Evolutionary conservation across 352 stramenopile genomes (phyloP).

Genomic region (Phytophthora melonis): DNA sequence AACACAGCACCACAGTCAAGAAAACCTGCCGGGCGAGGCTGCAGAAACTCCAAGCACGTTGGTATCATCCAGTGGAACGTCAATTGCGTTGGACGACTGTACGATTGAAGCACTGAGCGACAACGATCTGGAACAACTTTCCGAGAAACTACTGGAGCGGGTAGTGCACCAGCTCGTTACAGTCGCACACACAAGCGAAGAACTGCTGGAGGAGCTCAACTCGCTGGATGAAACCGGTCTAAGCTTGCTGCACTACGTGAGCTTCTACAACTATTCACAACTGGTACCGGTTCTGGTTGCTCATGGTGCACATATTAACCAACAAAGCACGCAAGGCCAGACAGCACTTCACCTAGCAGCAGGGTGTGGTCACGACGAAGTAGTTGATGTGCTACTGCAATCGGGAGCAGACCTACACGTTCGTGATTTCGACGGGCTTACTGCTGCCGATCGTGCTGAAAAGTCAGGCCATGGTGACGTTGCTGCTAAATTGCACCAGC

Average conservation of each 20-base stretch:
- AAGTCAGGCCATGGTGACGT: conserved; percentile 72
- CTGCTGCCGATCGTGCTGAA: conserved; percentile 77
- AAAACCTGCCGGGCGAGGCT: conserved; percentile 8
- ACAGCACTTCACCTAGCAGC: conserved; percentile 86
- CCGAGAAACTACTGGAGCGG: conserved; percentile 83
- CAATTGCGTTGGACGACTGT: conserved; percentile 64
- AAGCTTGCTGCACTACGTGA: conserved; percentile 91
- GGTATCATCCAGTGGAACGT: conserved; percentile 27
- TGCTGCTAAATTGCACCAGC: conserved; percentile 49
- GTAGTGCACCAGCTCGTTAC: conserved; percentile 86
- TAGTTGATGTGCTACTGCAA: conserved; percentile 73
- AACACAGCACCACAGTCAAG: conserved; percentile 3
- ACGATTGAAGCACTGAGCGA: conserved; percentile 84
- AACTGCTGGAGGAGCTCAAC: conserved; percentile 88
- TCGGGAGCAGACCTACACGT: conserved; percentile 68
- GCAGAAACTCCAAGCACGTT: conserved; percentile 4
- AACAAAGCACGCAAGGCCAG: conserved; percentile 85
- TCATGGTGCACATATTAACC: conserved; percentile 86
- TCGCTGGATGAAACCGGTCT: conserved; percentile 88
- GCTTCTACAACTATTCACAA: conserved; percentile 89
- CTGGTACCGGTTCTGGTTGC: conserved; percentile 81
- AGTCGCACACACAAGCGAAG: conserved; percentile 79
- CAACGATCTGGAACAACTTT: conserved; percentile 79
- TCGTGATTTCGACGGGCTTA: conserved; percentile 79
- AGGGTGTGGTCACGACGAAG: conserved; percentile 73